Conservation (phyloP, 1,284 basidiomycete species). For the Puccinia hordei region DNA sequence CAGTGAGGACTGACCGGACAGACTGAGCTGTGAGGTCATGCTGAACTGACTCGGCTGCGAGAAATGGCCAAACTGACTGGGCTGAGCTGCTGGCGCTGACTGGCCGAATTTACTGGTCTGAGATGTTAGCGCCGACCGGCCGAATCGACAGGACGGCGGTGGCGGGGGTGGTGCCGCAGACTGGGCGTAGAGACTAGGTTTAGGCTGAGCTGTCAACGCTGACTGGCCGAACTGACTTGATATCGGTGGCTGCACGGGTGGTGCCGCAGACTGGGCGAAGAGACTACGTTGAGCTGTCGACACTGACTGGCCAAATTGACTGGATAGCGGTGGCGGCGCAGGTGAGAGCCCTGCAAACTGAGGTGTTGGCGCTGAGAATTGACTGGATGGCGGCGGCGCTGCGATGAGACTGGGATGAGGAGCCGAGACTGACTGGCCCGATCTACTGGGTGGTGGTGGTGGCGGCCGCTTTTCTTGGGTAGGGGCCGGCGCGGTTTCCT, state of each 20-base stretch:
- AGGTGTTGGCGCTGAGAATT: neutral
- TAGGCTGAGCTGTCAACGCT: neutral
- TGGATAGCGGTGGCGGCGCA: neutral
- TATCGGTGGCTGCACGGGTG: neutral
- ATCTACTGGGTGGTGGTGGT: too few species aligned
- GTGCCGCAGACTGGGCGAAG: neutral
- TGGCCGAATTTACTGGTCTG: neutral
- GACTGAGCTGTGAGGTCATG: neutral
- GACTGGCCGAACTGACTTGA: neutral
- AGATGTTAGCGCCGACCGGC: neutral
- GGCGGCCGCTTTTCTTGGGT: too few species aligned
- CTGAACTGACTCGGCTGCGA: neutral
- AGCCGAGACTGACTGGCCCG: neutral
- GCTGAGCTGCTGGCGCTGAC: neutral
- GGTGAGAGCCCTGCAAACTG: neutral
- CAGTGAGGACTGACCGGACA: neutral
- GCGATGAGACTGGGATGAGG: neutral
- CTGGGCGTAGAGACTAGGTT: neutral
- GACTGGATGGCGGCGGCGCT: neutral
- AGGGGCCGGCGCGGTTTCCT: neutral
- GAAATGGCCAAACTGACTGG: neutral
- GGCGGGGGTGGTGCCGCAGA: neutral
- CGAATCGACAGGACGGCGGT: neutral
- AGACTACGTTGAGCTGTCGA: neutral
- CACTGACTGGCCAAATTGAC: conserved; percentile 10